Base-by-base conservation (phyloP, 148 eudicot genomes). In the Rhododendron mucronatum region DNA sequence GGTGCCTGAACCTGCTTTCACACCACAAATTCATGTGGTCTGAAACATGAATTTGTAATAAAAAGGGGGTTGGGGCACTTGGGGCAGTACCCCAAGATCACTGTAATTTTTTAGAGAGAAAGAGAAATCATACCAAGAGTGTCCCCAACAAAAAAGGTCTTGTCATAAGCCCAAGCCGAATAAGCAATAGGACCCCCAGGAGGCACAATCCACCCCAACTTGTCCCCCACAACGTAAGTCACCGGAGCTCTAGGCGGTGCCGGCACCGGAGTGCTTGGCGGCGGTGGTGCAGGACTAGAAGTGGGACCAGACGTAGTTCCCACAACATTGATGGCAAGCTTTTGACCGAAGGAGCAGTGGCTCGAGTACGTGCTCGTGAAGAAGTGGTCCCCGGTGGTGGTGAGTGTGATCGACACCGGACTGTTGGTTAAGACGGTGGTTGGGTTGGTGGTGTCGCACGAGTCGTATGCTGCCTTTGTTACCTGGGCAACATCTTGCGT, bases 311-410 rank as follows among this genome's bases (percentile, higher is more conserved):
- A 67, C 9, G 33, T 8, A 10, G 33, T 11, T 26, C 73, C 23
- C 73, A 11, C 0, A 26, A 67, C 73, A n/a, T 35, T 26, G 73
- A 67, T 67, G 23, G 73, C 88, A 20, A 91, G 89, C 82, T 87
- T 79, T 78, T 91, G 93, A 11, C 93, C 93, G 0, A 69, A 39
- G 61, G 30, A 12, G 53, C 93, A 91, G 86, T 89, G 91, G 18
- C 57, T 45, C 4, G 79, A 74, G 88, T 83, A 85, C 3, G 91
- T 91, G 84, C 89, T 88, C 1, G 87, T 88, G 86, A 74, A 91
- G 89, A 85, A 88, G 57, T 91, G 79, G 23, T 84, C 51, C 79
- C 90, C 90, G 30, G 90, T 0, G 37, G 88, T 48, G 33, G 80
- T 87, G 78, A 91, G 91, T 30, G 87, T 80, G 84, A 88, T 71